Evolutionary conservation across 1,284 basidiomycete species (phyloP).

Genomic region (Wolfiporia cocos): DNA sequence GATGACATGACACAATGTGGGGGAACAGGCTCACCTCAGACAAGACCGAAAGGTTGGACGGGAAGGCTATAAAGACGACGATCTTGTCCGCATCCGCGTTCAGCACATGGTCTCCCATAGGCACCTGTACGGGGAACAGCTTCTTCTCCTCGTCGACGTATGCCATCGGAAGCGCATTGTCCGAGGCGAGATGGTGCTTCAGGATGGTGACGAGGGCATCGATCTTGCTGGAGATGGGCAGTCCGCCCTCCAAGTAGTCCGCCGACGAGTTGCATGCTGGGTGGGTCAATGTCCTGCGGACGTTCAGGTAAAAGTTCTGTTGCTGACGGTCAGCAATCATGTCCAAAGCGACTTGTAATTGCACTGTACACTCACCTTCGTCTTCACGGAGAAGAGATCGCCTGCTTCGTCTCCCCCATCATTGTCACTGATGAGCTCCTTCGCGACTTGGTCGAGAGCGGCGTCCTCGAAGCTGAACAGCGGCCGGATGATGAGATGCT

Average conservation of each 20-base stretch:
- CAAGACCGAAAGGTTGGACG: slow-evolving; percentile 8
- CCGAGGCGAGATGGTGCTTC: slow-evolving; percentile 1
- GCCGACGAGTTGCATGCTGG: background rate
- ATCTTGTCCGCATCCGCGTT: slow-evolving; percentile 8
- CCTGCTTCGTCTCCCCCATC: too few species aligned
- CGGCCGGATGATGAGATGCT: background rate
- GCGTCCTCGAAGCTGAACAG: background rate
- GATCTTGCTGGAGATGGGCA: slow-evolving; percentile 7
- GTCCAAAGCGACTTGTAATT: background rate
- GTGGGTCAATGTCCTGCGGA: background rate
- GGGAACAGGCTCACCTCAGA: slow-evolving; percentile 2
- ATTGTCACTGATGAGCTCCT: background rate
- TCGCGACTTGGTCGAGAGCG: background rate
- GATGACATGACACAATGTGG: background rate
- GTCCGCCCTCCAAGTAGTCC: background rate
- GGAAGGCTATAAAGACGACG: slow-evolving; percentile 17
- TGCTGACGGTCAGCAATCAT: background rate
- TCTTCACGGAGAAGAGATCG: too few species aligned
- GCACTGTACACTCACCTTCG: too few species aligned
- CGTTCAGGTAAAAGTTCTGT: background rate
- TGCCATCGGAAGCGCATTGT: background rate
- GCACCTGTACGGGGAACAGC: background rate
- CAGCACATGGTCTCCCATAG: background rate
- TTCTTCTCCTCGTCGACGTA: background rate
- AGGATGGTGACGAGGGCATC: slow-evolving; percentile 4